phyloP scores from a whole-genome alignment of 768 basidiomycete species.

The Tricholoma flavovirens region DNA sequence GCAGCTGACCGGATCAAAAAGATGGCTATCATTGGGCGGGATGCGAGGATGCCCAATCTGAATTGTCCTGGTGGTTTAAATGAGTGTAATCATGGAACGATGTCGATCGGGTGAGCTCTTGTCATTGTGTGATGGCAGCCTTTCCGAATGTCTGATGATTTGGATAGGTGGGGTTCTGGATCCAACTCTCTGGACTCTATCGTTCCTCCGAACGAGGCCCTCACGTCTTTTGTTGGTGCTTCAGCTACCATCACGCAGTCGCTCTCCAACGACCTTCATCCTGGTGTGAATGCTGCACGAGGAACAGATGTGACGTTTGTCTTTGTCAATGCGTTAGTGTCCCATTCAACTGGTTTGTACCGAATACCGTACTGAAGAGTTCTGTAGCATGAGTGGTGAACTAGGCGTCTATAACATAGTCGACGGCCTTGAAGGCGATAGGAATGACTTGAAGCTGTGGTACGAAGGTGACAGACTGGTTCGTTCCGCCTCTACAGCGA shows the following conservation, averaged over 20 bases:
- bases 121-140: conserved; percentile 15
- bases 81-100: conserved; percentile 51
- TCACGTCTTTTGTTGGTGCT: conserved; percentile 32
- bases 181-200: conserved; percentile 41
- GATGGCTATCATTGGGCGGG: conserved; percentile 56
- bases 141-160: conserved; percentile 15
- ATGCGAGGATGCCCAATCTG: conserved; percentile 45
- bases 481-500: neutral
- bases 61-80: conserved; percentile 40
- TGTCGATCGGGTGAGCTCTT: conserved; percentile 51
- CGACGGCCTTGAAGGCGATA: conserved; percentile 56
- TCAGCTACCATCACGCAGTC: conserved; percentile 38
- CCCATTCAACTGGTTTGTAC: conserved; percentile 7
- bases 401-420: conserved; percentile 54
- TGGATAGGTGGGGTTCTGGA: conserved; percentile 43
- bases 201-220: conserved; percentile 41
- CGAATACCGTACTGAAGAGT: neutral
- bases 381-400: conserved; percentile 42
- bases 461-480: conserved; percentile 46
- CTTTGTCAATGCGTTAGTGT: conserved; percentile 49
- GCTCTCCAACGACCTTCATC: conserved; percentile 37
- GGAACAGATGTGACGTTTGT: conserved; percentile 55
- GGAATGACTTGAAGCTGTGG: conserved; percentile 58
- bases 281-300: conserved; percentile 33
- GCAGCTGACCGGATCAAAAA: conserved; percentile 45